Evolutionary conservation across 2,329 filamentous ascomycete genomes (phyloP).

Genomic region (Rhexocercosporidium sp.): DNA sequence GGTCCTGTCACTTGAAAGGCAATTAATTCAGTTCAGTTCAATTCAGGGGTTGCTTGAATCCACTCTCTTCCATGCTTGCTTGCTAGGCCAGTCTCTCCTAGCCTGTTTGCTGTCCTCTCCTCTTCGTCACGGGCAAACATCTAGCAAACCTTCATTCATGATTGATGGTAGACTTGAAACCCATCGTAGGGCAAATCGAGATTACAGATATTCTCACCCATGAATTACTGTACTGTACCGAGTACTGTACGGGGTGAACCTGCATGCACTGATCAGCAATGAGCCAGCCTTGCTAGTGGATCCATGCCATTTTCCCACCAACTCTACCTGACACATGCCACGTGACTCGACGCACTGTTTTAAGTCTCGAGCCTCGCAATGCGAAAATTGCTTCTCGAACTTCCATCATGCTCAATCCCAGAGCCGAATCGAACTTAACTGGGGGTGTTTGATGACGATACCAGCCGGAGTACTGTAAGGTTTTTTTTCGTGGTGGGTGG

Average conservation of each 20-base stretch:
- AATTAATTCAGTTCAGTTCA: background rate
- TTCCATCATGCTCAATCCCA: background rate
- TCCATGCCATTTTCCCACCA: background rate
- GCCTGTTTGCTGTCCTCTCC: background rate
- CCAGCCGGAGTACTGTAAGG: no score
- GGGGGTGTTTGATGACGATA: background rate
- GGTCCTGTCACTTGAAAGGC: background rate
- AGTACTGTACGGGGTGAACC: background rate
- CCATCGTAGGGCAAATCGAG: background rate
- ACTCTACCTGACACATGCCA: constrained; percentile 3
- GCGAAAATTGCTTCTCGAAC: constrained; percentile 2
- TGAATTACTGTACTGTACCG: no score
- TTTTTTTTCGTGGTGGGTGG: no score
- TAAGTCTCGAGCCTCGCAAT: background rate
- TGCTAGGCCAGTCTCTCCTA: no score
- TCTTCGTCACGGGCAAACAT: background rate
- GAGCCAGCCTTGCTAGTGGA: background rate
- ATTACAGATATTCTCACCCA: background rate
- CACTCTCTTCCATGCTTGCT: background rate
- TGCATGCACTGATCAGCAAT: background rate
- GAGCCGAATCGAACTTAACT: background rate
- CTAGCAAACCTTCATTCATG: background rate
- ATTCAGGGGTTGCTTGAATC: constrained; percentile 2
- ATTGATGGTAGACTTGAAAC: background rate
- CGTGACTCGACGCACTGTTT: constrained; percentile 1